Evolutionary conservation across 257 asterid genomes (phyloP).

Genomic region (Solanum sitiens): DNA sequence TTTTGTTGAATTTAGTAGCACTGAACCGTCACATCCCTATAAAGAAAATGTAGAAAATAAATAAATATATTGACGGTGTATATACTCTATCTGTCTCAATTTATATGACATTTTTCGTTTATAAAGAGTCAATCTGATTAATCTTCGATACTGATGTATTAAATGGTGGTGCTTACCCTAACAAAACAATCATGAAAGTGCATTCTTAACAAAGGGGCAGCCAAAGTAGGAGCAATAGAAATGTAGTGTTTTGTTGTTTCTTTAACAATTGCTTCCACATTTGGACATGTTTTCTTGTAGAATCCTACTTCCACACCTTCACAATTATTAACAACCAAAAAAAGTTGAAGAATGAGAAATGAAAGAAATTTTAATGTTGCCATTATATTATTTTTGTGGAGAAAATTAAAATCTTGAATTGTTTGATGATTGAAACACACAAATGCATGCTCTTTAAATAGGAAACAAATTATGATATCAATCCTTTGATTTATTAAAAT

Average conservation of each 20-base stretch:
- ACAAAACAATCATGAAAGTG: not conserved
- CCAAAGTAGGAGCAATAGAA: slow-evolving; percentile 1
- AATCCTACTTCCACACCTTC: slow-evolving; percentile 21
- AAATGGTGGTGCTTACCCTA: not conserved
- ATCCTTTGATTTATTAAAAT: not conserved
- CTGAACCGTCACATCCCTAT: slow-evolving; percentile 73
- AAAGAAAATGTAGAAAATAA: too few species aligned
- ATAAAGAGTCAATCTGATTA: too few species aligned
- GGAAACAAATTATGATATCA: not conserved
- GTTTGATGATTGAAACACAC: not conserved
- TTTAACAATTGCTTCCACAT: slow-evolving; percentile 11
- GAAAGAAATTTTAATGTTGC: slow-evolving; percentile 11
- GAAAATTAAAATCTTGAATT: not conserved
- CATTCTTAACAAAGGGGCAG: not conserved
- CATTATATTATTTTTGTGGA: slow-evolving; percentile 1
- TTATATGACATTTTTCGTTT: not conserved
- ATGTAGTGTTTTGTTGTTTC: slow-evolving; percentile 6
- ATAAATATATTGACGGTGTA: too few species aligned
- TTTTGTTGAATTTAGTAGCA: slow-evolving; percentile 34
- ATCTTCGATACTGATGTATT: too few species aligned
- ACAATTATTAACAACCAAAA: not conserved
- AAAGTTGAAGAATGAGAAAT: slow-evolving; percentile 11
- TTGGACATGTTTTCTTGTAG: slow-evolving; percentile 18
- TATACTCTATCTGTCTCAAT: too few species aligned
- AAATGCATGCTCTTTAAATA: not conserved